A percentile compares a stretch with the other conserved stretches of the same genome.
phyloP scores from a whole-genome alignment of 768 basidiomycete genomes.

The Kwoniella heveanensis region DNA sequence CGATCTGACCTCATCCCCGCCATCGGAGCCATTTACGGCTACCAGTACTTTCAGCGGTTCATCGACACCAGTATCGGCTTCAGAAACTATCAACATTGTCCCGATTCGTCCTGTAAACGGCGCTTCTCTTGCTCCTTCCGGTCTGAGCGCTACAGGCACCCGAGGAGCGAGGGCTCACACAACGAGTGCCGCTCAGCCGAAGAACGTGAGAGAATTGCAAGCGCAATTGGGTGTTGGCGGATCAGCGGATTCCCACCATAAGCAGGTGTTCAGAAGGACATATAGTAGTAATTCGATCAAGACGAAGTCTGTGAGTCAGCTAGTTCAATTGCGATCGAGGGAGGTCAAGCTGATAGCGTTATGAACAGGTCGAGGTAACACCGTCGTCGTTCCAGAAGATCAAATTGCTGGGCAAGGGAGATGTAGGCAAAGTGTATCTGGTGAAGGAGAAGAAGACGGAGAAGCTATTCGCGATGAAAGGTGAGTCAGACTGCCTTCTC shows the following conservation, averaged over 20 bases:
- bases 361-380: conserved; percentile 78
- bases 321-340: neutral
- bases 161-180: conserved; percentile 34
- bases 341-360: neutral
- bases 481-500: conserved; percentile 60
- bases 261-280: conserved; percentile 75
- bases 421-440: conserved; percentile 97
- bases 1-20: conserved; percentile 27
- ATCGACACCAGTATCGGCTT: neutral
- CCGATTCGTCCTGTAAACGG: conserved; percentile 63
- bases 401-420: conserved; percentile 97
- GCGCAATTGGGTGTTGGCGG: conserved; percentile 25
- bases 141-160: conserved; percentile 38
- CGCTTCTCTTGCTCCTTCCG: conserved; percentile 38
- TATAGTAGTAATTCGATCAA: conserved; percentile 99
- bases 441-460: conserved; percentile 96
- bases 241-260: conserved; percentile 60
- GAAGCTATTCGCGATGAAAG: conserved; percentile 99
- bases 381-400: conserved; percentile 94
- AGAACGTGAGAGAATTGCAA: conserved; percentile 29
- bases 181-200: conserved; percentile 21
- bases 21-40: conserved; percentile 2
- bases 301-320: conserved; percentile 70
- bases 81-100: conserved; percentile 13
- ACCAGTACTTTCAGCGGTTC: conserved; percentile 18